These are phyloP conservation scores for Kodamaea sp. DNA, from an alignment of 1,139 yeast genomes.

Conservation along the genomic window DNA sequence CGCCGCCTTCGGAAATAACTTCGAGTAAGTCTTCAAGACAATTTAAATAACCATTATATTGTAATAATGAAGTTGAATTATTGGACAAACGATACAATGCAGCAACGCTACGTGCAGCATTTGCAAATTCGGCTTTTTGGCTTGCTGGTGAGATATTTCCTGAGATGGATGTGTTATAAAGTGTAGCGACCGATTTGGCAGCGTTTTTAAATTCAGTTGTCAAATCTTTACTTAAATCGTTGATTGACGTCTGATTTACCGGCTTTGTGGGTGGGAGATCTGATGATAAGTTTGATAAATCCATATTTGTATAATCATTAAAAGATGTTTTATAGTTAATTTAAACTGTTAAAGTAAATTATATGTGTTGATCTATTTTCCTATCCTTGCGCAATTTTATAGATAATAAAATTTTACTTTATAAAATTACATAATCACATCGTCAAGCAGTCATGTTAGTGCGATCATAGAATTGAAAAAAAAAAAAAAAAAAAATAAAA, in stretches of 20 bases:
- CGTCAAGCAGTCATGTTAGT: no score
- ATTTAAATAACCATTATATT: conserved; percentile 52
- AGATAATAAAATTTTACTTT: no score
- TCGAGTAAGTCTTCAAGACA: conserved; percentile 53
- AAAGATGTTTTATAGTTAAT: neutral
- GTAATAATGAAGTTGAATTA: conserved; percentile 38
- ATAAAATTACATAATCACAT: no score
- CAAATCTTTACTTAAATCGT: conserved; percentile 42
- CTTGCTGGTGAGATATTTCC: conserved; percentile 10
- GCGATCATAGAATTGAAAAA: no score
- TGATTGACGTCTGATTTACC: conserved; percentile 40
- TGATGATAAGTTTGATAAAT: conserved; percentile 51
- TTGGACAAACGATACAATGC: conserved; percentile 54
- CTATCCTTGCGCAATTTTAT: no score
- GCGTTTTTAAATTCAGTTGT: conserved; percentile 43
- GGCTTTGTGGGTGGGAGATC: conserved; percentile 49
- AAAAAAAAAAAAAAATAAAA: conserved; percentile 1
- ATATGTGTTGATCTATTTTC: neutral
- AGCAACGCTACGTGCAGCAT: conserved; percentile 65
- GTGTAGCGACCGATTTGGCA: conserved; percentile 42
- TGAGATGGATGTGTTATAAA: conserved; percentile 31
- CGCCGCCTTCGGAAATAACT: conserved; percentile 45
- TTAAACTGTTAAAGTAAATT: no score
- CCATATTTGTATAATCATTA: conserved; percentile 33
- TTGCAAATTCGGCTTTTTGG: conserved; percentile 50